A percentile compares a stretch with the other conserved stretches of the same genome.
phyloP scores from a whole-genome alignment of 2,329 filamentous ascomycete species.

The Phaeosphaeriaceae sp. region DNA sequence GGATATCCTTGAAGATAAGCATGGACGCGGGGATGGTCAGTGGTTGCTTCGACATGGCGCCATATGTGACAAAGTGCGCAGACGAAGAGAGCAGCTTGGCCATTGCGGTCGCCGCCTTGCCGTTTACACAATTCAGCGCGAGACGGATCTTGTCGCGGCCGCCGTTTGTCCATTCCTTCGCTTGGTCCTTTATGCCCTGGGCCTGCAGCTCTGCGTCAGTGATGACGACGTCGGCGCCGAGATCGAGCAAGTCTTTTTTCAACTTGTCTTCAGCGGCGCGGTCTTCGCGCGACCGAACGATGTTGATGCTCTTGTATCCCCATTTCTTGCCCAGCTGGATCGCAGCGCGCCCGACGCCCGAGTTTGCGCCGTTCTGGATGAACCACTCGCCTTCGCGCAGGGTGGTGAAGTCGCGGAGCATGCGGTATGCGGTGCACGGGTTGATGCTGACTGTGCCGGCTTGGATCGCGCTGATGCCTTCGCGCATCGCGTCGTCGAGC shows the following conservation, averaged over 20 bases:
- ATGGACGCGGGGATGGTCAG: constrained; percentile 80
- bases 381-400: constrained; percentile 85
- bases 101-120: constrained; percentile 79
- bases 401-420: constrained; percentile 80
- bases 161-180: constrained; percentile 72
- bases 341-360: constrained; percentile 86
- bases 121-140: constrained; percentile 92
- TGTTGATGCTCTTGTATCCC: constrained; percentile 90
- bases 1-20: constrained; percentile 91
- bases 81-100: constrained; percentile 73
- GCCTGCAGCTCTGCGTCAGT: constrained; percentile 67
- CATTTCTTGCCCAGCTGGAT: constrained; percentile 87
- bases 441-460: constrained; percentile 91
- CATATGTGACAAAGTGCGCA: constrained; percentile 88
- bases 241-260: constrained; percentile 64
- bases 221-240: constrained; percentile 70
- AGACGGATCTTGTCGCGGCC: constrained; percentile 76
- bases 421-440: constrained; percentile 91
- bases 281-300: constrained; percentile 77
- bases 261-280: constrained; percentile 73
- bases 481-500: constrained; percentile 72
- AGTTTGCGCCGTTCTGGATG: constrained; percentile 96
- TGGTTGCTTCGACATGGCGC: constrained; percentile 91
- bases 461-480: constrained; percentile 75
- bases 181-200: constrained; percentile 67